Conservation (phyloP, 2,329 filamentous ascomycete genomes). For the Arthroderma sp. region DNA sequence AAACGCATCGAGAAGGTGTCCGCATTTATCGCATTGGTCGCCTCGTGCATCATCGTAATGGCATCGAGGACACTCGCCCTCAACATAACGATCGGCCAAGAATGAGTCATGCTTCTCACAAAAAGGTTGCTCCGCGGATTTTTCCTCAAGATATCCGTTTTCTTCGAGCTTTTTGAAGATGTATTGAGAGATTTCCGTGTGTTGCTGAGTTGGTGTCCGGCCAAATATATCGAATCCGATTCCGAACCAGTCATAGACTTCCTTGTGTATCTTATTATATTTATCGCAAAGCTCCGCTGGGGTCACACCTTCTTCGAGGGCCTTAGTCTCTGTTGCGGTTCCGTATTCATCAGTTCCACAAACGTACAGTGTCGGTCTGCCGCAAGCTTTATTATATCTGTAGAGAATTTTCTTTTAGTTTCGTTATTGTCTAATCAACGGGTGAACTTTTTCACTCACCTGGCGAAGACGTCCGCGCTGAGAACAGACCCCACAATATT, state of each 20-base stretch:
- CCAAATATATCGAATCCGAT: conserved; percentile 93
- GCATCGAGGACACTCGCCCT: conserved; percentile 36
- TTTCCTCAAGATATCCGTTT: conserved; percentile 78
- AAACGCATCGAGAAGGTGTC: conserved; percentile 56
- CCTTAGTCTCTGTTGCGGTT: conserved; percentile 91
- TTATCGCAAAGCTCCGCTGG: conserved; percentile 80
- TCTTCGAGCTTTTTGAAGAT: conserved; percentile 80
- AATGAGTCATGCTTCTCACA: conserved; percentile 59
- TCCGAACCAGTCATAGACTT: conserved; percentile 92
- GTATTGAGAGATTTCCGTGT: conserved; percentile 84
- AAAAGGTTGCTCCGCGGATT: conserved; percentile 77
- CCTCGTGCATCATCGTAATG: conserved; percentile 57
- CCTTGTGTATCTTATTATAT: conserved; percentile 80
- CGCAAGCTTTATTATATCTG: conserved; percentile 14
- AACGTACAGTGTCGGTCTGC: conserved; percentile 11
- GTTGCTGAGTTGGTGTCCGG: conserved; percentile 73
- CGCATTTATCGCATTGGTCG: conserved; percentile 65
- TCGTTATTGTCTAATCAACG: conserved; percentile 14
- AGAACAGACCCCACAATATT: conserved; percentile 82
- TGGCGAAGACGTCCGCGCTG: conserved; percentile 71
- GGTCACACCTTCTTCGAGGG: conserved; percentile 71
- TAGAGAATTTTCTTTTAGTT: neutral
- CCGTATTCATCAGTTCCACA: conserved; percentile 87
- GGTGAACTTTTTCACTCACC: conserved; percentile 13
- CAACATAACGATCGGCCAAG: conserved; percentile 32